These are phyloP conservation scores for Cyclospora cayetanensis DNA, from an alignment of 169 alveolate genomes.

Conservation along the genomic window DNA sequence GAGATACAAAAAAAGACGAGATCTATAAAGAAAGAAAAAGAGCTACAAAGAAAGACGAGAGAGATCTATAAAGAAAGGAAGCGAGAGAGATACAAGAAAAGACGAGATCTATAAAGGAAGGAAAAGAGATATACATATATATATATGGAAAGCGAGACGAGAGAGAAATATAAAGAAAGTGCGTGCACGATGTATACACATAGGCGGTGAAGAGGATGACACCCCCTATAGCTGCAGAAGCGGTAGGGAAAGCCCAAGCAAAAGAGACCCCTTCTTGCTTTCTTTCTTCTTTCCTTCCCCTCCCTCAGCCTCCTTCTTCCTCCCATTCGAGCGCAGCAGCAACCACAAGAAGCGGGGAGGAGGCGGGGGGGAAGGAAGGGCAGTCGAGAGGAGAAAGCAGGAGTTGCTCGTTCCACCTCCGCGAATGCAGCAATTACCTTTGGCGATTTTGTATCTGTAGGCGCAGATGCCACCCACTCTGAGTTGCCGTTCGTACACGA, in stretches of 20 bases:
- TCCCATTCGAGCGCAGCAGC: background rate
- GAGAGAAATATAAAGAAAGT: background rate
- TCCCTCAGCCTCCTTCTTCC: too few relatives aligned
- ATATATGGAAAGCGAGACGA: background rate
- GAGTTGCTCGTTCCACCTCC: too few relatives aligned
- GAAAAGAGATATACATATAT: background rate
- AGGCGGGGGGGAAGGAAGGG: background rate
- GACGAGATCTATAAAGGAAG: too few relatives aligned
- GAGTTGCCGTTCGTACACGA: constrained; percentile 46
- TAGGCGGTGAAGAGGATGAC: too few relatives aligned
- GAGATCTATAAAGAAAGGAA: background rate
- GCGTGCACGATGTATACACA: too few relatives aligned
- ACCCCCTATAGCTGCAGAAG: too few relatives aligned
- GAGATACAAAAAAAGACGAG: background rate
- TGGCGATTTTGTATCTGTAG: constrained; percentile 13
- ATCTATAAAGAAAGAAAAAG: background rate
- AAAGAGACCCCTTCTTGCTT: too few relatives aligned
- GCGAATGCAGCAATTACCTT: constrained; percentile 39
- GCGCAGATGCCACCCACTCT: background rate
- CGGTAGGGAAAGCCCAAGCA: too few relatives aligned
- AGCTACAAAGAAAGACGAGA: too few relatives aligned
- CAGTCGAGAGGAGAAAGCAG: too few relatives aligned
- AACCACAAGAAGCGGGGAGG: background rate
- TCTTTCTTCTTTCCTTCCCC: too few relatives aligned
- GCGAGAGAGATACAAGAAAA: too few relatives aligned